Evolutionary conservation across 495 filamentous ascomycete species (phyloP), one percentile per base, ranked within the genome.

Genomic region (Lophium mytilinum): DNA sequence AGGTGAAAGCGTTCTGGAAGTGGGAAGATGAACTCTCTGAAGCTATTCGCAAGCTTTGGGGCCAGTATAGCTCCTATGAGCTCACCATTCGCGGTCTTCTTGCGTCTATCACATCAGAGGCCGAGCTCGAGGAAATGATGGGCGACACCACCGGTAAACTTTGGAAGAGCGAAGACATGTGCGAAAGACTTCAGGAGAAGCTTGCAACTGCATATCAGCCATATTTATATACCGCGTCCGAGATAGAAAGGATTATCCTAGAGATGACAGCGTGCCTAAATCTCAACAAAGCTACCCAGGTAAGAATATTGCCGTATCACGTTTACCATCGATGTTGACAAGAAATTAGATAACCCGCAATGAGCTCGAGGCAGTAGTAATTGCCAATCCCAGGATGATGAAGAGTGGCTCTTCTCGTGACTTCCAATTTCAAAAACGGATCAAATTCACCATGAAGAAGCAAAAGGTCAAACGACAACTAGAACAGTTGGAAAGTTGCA

Each of bases 11-110:
- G 0, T 55, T 55, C 39, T 46, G 8, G 7, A 33, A 36, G 11
- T 55, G 52, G 52, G 19, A 55, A n/a, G n/a, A 19, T 15, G 19
- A 55, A 19, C 52, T 55, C 11, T 30, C 52, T 8, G n/a, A 47
- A 8, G 37, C 37, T 17, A 55, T 43, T 6, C 17, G 19, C 18
- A 45, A 55, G 18, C 52, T 55, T 12, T 33, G 19, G 15, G 21
- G 18, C 1, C 14, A 40, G 11, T 36, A 55, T 33, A 37, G 19
- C 5, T 21, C 15, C 10, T 55, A 55, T 18, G 17, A 46, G 9
- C 52, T 18, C 9, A 46, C 52, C 4, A 33, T 55, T 1, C 37
- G 36, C 12, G 5, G 46, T 17, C 52, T 55, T 11, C 52, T 55
- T 15, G 18, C 11, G 15, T 15, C 52, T 11, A 45, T 55, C 35